phyloP scores from a whole-genome alignment of 805 yeast genomes.

The Spathaspora girioi region DNA sequence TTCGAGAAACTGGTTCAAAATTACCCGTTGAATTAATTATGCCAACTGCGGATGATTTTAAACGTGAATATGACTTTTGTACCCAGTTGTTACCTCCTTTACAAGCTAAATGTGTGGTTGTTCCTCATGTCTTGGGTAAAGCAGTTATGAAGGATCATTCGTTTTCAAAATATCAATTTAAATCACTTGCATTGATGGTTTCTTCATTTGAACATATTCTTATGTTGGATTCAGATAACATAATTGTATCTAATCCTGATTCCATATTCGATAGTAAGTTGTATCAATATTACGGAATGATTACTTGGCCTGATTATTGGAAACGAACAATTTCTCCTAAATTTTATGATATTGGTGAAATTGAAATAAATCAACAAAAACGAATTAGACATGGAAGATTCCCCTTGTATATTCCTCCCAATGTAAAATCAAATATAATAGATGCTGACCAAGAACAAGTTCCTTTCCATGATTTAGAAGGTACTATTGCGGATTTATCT shows the following conservation, averaged over 20 bases:
- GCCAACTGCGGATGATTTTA: conserved; percentile 31
- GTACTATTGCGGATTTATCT: conserved; percentile 66
- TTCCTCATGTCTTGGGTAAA: conserved; percentile 49
- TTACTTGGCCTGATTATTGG: conserved; percentile 45
- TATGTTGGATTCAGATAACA: conserved; percentile 34
- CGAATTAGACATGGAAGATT: conserved; percentile 26
- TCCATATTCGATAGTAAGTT: conserved; percentile 24
- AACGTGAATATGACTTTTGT: conserved; percentile 42
- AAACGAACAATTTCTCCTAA: conserved; percentile 31
- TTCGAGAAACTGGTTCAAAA: conserved; percentile 35
- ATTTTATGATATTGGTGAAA: conserved; percentile 33
- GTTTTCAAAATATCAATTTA: conserved; percentile 65
- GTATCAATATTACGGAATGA: conserved; percentile 29
- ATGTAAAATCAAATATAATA: conserved; percentile 9
- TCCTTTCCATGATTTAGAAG: conserved; percentile 62
- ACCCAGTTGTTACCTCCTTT: conserved; percentile 55
- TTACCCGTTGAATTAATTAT: conserved; percentile 38
- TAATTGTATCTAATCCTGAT: conserved; percentile 27
- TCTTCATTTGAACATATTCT: conserved; percentile 32
- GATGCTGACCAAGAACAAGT: conserved; percentile 15
- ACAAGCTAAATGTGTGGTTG: conserved; percentile 63
- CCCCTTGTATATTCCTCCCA: conserved; percentile 16
- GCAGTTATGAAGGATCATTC: conserved; percentile 36
- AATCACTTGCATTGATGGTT: conserved; percentile 48
- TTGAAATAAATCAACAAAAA: conserved; percentile 23